These are phyloP conservation scores for Aureobasidium melanogenum DNA, from an alignment of 2,329 filamentous ascomycete genomes.

Conservation along the genomic window DNA sequence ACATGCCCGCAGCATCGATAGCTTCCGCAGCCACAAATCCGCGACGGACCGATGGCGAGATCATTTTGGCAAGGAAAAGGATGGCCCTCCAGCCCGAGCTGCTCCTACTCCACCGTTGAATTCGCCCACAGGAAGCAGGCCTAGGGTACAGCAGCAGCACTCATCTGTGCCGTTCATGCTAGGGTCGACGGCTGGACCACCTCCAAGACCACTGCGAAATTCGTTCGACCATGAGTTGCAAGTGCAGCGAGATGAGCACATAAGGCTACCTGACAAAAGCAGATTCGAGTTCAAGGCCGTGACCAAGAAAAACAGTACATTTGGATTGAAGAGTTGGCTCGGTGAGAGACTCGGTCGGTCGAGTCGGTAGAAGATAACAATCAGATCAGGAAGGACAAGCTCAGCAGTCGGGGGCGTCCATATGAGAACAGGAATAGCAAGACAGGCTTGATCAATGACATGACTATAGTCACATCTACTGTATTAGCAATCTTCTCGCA, in stretches of 20 bases:
- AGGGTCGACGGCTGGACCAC: not conserved
- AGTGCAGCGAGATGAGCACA: not conserved
- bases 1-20: slow-evolving; percentile 10
- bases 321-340: slow-evolving; percentile 19
- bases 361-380: not conserved
- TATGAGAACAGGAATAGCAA: not conserved
- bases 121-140: not conserved
- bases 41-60: not conserved
- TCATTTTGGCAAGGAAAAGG: not conserved
- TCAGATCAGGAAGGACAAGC: not conserved
- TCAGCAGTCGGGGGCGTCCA: not conserved
- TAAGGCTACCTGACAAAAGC: slow-evolving; percentile 18
- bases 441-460: not conserved
- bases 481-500: not conserved
- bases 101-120: not conserved
- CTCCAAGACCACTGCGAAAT: not conserved
- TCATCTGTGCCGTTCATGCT: not conserved
- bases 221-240: not conserved
- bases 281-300: slow-evolving; percentile 27
- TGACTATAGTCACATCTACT: not conserved
- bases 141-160: not conserved
- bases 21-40: slow-evolving; percentile 5
- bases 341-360: not conserved
- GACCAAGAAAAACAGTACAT: slow-evolving; percentile 19
- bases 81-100: not conserved